Conservation (phyloP, 768 basidiomycete species). For the Pulveroboletus sp. region DNA sequence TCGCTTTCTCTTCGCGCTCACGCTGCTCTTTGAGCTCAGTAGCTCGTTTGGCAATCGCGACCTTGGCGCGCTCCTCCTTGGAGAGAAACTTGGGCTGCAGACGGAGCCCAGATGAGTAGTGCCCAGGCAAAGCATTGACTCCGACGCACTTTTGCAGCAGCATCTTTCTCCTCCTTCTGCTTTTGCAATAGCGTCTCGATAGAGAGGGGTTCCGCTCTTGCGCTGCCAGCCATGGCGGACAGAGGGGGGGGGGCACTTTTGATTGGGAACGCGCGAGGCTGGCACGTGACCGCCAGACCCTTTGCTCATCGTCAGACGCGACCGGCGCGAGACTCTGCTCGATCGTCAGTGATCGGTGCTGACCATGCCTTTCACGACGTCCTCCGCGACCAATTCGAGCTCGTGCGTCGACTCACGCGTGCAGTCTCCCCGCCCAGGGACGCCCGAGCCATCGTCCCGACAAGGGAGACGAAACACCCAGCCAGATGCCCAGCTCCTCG, state of each 20-base stretch:
- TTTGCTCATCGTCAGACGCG: conserved; percentile 22
- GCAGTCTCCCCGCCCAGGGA: conserved; percentile 52
- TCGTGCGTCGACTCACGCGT: conserved; percentile 22
- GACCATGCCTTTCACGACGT: conserved; percentile 14
- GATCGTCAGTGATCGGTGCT: conserved; percentile 18
- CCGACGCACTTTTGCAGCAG: conserved; percentile 73
- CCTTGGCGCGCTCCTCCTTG: conserved; percentile 84
- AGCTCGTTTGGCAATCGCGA: conserved; percentile 84
- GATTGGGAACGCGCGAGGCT: conserved; percentile 7
- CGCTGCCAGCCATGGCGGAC: conserved; percentile 37
- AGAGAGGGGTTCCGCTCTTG: conserved; percentile 68
- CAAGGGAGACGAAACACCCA: conserved; percentile 54
- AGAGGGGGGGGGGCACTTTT: background rate
- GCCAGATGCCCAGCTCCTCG: conserved; percentile 53
- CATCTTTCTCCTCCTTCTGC: conserved; percentile 86
- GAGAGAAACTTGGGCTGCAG: conserved; percentile 88
- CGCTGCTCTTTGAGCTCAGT: conserved; percentile 76
- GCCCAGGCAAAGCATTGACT: background rate
- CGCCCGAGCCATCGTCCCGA: conserved; percentile 56
- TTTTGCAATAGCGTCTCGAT: conserved; percentile 83
- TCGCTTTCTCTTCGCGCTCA: conserved; percentile 56
- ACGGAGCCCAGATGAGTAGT: conserved; percentile 2
- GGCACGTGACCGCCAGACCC: conserved; percentile 20
- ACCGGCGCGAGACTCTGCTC: conserved; percentile 15
- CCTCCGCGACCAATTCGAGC: conserved; percentile 1